These are phyloP conservation scores for Hypoxylon crocopeplum DNA, from an alignment of 495 filamentous ascomycete genomes.

Conservation along the genomic window DNA sequence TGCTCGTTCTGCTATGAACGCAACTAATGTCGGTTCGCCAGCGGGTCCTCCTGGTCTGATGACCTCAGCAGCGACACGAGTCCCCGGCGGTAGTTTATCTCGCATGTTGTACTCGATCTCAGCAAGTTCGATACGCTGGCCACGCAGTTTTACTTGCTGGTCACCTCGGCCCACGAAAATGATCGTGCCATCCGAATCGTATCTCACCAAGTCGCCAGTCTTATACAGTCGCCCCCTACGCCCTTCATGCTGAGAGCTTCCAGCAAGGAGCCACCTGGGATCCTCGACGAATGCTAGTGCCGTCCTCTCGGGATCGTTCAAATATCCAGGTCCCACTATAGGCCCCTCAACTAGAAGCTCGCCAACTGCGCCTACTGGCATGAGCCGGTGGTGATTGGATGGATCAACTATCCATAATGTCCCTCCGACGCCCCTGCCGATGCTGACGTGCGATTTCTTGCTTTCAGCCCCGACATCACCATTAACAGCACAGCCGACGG, in stretches of 20 bases:
- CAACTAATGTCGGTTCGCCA: slow-evolving; percentile 49
- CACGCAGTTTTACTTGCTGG: slow-evolving; percentile 70
- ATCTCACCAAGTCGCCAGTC: slow-evolving; percentile 69
- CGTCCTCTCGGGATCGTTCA: slow-evolving; percentile 54
- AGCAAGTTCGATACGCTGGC: slow-evolving; percentile 69
- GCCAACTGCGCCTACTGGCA: slow-evolving; percentile 64
- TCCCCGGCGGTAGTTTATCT: slow-evolving; percentile 42
- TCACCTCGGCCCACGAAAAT: slow-evolving; percentile 68
- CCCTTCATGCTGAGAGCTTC: slow-evolving; percentile 45
- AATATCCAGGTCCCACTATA: slow-evolving; percentile 57
- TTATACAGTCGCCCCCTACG: slow-evolving; percentile 67
- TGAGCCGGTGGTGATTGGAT: slow-evolving; percentile 56
- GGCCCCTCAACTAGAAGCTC: slow-evolving; percentile 70
- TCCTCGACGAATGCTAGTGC: slow-evolving; percentile 55
- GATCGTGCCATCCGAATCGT: slow-evolving; percentile 64
- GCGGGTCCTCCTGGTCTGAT: slow-evolving; percentile 47
- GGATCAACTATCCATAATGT: slow-evolving; percentile 65
- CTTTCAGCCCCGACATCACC: slow-evolving; percentile 40
- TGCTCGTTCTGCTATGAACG: slow-evolving; percentile 44
- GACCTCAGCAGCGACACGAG: slow-evolving; percentile 50
- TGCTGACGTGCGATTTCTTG: slow-evolving; percentile 44
- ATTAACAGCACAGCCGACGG: slow-evolving; percentile 56
- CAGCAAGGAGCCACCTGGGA: slow-evolving; percentile 56
- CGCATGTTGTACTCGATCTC: slow-evolving; percentile 68
- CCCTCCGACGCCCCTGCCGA: slow-evolving; percentile 53